A percentile compares a stretch with the other conserved stretches of the same genome.
phyloP scores from a whole-genome alignment of 495 filamentous ascomycete species.

The Talaromyces nanjingensis region DNA sequence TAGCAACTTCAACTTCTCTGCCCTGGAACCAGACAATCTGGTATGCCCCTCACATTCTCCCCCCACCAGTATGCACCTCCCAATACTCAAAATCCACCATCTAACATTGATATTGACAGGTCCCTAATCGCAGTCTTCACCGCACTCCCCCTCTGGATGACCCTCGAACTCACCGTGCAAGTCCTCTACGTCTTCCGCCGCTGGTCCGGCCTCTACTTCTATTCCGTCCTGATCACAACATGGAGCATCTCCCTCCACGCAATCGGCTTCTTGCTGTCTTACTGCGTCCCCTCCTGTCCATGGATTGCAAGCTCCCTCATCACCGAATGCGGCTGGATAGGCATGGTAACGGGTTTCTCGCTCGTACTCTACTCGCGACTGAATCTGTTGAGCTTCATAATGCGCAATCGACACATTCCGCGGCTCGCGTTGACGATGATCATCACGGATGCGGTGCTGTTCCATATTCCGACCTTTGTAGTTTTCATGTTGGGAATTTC shows the following conservation, averaged over 20 bases:
- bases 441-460: conserved; percentile 18
- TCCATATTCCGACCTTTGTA: conserved; percentile 20
- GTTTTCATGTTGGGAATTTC: conserved; percentile 15
- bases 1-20: background rate
- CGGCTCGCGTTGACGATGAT: conserved; percentile 22
- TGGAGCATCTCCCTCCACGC: conserved; percentile 37
- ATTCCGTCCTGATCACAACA: conserved; percentile 35
- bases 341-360: conserved; percentile 16
- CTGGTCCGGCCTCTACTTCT: conserved; percentile 43
- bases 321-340: conserved; percentile 12
- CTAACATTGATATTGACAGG: background rate
- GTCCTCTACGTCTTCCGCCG: conserved; percentile 43
- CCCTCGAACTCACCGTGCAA: conserved; percentile 18
- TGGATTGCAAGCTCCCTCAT: conserved; percentile 9
- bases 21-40: conserved; percentile 12
- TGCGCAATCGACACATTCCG: conserved; percentile 17
- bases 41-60: background rate
- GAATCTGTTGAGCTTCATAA: conserved; percentile 20
- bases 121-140: conserved; percentile 11
- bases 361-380: conserved; percentile 32
- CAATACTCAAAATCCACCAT: background rate
- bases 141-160: conserved; percentile 10
- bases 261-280: conserved; percentile 41
- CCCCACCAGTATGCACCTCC: background rate
- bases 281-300: conserved; percentile 21